phyloP scores from a whole-genome alignment of 495 filamentous ascomycete genomes.

The Aspergillus baeticus region DNA sequence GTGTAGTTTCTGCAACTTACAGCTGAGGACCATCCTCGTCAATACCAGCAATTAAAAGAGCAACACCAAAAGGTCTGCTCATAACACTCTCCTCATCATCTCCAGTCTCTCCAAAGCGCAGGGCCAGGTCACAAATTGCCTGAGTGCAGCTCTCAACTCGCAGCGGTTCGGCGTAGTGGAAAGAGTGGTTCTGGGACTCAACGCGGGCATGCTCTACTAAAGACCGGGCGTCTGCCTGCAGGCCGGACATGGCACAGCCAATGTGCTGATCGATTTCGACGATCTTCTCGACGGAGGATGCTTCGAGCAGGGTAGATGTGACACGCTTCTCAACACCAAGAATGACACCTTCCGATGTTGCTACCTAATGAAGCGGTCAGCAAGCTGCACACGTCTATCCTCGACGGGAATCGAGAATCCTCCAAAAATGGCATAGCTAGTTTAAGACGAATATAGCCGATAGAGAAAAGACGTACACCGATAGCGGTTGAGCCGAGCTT shows the following conservation, averaged over 20 bases:
- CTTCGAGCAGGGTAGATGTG: conserved; percentile 93
- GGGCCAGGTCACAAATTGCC: conserved; percentile 94
- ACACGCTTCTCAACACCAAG: conserved; percentile 99
- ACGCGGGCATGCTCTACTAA: conserved; percentile 98
- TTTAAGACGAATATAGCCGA: background rate
- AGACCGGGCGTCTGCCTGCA: conserved; percentile 93
- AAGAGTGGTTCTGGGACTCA: conserved; percentile 92
- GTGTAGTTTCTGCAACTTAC: conserved; percentile 41
- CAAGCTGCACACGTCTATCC: background rate
- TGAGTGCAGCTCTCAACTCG: conserved; percentile 97
- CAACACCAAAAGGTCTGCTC: conserved; percentile 94
- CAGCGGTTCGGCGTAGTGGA: conserved; percentile 94
- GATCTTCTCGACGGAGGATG: conserved; percentile 97
- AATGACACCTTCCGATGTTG: conserved; percentile 89
- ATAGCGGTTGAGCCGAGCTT: conserved; percentile 98
- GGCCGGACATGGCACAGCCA: conserved; percentile 95
- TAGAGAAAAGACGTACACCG: conserved; percentile 59
- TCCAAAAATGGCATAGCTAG: background rate
- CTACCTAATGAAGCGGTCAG: conserved; percentile 56
- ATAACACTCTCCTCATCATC: conserved; percentile 99
- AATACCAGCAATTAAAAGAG: conserved; percentile 91
- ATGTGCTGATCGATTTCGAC: conserved; percentile 99
- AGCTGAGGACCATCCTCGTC: conserved; percentile 96
- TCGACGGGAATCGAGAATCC: background rate
- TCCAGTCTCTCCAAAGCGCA: conserved; percentile 95